Conservation (phyloP, 768 basidiomycete genomes). For the Rhizopogon roseolus region DNA sequence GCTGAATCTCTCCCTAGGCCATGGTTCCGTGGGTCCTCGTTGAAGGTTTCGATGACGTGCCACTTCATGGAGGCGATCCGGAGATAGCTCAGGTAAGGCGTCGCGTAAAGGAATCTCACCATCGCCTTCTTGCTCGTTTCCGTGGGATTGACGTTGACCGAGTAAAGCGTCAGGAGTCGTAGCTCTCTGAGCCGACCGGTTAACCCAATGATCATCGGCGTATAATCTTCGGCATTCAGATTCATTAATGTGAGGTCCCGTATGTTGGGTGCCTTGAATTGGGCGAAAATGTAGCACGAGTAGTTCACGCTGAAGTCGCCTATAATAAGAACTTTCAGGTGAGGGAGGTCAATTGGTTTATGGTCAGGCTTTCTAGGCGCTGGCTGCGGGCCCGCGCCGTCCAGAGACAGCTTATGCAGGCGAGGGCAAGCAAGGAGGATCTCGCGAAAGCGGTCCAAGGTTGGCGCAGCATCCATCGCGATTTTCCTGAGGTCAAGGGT, state of each 20-base stretch:
- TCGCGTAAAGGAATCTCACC: slow-evolving; percentile 50
- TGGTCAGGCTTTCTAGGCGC: slow-evolving; percentile 23
- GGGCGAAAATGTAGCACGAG: slow-evolving; percentile 40
- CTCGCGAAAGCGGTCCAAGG: slow-evolving; percentile 44
- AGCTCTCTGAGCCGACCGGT: slow-evolving; percentile 48
- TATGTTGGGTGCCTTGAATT: slow-evolving; percentile 53
- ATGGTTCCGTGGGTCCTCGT: slow-evolving; percentile 31
- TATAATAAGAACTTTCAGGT: slow-evolving; percentile 49
- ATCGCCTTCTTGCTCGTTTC: slow-evolving; percentile 24
- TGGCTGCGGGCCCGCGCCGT: slow-evolving; percentile 53
- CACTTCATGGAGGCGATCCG: slow-evolving; percentile 41
- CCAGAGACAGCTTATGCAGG: slow-evolving; percentile 52
- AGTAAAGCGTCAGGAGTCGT: slow-evolving; percentile 48
- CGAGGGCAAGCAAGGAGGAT: slow-evolving; percentile 46
- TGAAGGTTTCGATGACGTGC: slow-evolving; percentile 44
- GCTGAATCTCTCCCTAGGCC: slow-evolving; percentile 5
- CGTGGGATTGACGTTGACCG: slow-evolving; percentile 31
- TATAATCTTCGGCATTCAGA: slow-evolving; percentile 46
- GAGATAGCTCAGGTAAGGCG: slow-evolving; percentile 50
- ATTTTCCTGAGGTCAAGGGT: slow-evolving; percentile 63
- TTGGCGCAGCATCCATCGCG: slow-evolving; percentile 47
- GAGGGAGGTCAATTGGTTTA: slow-evolving; percentile 41
- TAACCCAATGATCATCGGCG: slow-evolving; percentile 40
- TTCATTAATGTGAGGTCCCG: slow-evolving; percentile 56
- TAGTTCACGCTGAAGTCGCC: slow-evolving; percentile 50